A percentile compares a stretch with the other conserved stretches of the same genome.
phyloP scores from a whole-genome alignment of 2,329 filamentous ascomycete genomes.

The Sporothrix brunneoviolacea region DNA sequence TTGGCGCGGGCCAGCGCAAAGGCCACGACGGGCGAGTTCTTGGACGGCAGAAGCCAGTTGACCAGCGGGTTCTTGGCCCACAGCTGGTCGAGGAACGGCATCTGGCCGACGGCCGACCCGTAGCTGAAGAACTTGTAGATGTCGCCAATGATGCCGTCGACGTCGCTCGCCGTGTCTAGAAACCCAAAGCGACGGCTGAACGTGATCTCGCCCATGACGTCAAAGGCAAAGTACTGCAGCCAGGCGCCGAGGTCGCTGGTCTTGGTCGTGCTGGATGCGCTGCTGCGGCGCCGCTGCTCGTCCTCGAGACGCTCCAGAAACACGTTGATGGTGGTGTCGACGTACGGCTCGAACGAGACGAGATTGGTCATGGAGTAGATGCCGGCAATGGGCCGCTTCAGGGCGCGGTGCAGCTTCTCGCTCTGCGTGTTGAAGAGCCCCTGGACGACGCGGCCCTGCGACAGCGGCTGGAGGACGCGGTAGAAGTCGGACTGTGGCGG shows the following conservation, averaged over 20 bases:
- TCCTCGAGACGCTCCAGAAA: slow-evolving; percentile 25
- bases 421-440: slow-evolving; percentile 11
- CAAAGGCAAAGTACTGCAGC: slow-evolving; percentile 32
- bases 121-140: slow-evolving; percentile 20
- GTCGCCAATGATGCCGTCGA: slow-evolving; percentile 32
- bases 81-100: slow-evolving; percentile 29
- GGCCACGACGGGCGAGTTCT: slow-evolving; percentile 9
- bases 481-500: slow-evolving; percentile 4
- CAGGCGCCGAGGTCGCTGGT: slow-evolving; percentile 34
- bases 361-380: slow-evolving; percentile 12
- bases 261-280: too few relatives aligned
- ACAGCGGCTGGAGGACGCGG: slow-evolving; percentile 8
- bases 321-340: slow-evolving; percentile 19
- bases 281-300: slow-evolving; percentile 19
- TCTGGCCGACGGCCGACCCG: slow-evolving; percentile 20
- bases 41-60: slow-evolving; percentile 19
- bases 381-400: slow-evolving; percentile 12
- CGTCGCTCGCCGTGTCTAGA: slow-evolving; percentile 22
- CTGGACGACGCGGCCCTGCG: slow-evolving; percentile 9
- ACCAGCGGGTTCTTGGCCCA: slow-evolving; percentile 34
- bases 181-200: slow-evolving; percentile 36
- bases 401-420: slow-evolving; percentile 5
- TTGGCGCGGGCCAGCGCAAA: slow-evolving; percentile 2
- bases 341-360: slow-evolving; percentile 12
- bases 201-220: slow-evolving; percentile 36